phyloP scores from a whole-genome alignment of 441 rosid species.

The Pelargonium citronellum region DNA sequence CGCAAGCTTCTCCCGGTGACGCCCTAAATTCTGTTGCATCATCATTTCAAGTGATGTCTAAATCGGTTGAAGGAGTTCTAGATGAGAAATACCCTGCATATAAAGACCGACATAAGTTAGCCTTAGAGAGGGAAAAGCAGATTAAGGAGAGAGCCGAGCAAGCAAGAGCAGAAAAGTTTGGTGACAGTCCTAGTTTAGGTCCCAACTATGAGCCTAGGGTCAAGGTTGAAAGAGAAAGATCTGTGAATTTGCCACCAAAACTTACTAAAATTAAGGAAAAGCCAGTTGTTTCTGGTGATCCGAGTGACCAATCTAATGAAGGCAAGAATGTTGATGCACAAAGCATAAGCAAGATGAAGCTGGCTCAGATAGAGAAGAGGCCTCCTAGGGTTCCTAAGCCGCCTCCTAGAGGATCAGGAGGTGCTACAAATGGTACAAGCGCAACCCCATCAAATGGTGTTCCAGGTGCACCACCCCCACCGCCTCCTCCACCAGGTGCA shows the following conservation, averaged over 20 bases:
- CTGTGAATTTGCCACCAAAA: constrained; percentile 51
- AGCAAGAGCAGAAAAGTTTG: constrained; percentile 70
- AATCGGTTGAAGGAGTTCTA: constrained; percentile 65
- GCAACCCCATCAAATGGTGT: constrained; percentile 32
- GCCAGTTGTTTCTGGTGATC: constrained; percentile 30
- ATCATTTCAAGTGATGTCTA: constrained; percentile 87
- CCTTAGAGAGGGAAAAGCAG: constrained; percentile 78
- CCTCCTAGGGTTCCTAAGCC: constrained; percentile 75
- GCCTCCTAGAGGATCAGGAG: constrained; percentile 64
- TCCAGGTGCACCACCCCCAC: constrained; percentile 50
- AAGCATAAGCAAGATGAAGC: constrained; percentile 55
- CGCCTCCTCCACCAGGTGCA: constrained; percentile 41
- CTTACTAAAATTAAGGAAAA: constrained; percentile 80
- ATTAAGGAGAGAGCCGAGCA: constrained; percentile 72
- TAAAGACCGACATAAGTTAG: constrained; percentile 84
- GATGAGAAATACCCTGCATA: constrained; percentile 87
- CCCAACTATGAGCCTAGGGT: constrained; percentile 27
- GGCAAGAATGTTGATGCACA: constrained; percentile 49
- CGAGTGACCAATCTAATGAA: constrained; percentile 46
- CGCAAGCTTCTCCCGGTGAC: constrained; percentile 46
- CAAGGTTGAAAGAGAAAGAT: constrained; percentile 26
- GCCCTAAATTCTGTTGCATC: constrained; percentile 52
- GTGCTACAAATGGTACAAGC: constrained; percentile 30
- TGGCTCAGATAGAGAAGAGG: constrained; percentile 73
- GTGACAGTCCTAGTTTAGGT: constrained; percentile 25